These are phyloP conservation scores for Ophiostoma angusticollis DNA, from an alignment of 2,329 filamentous ascomycete species.

Conservation along the genomic window DNA sequence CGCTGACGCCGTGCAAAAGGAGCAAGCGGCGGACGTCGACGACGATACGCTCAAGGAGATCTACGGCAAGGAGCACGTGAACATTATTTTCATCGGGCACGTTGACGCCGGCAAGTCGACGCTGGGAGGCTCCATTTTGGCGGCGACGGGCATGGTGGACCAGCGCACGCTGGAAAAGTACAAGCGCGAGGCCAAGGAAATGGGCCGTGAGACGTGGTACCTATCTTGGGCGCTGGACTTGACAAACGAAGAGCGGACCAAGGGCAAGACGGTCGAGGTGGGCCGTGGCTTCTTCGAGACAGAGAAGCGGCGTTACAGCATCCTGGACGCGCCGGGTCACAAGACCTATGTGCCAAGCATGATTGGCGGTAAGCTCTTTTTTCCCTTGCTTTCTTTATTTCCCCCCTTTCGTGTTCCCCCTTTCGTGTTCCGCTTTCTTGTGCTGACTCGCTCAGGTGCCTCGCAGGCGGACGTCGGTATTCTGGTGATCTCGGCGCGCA, in stretches of 20 bases:
- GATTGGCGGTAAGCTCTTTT: conserved; percentile 84
- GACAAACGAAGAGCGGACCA: conserved; percentile 88
- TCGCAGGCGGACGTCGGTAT: conserved; percentile 91
- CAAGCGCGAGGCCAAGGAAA: conserved; percentile 89
- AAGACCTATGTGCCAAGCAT: conserved; percentile 98
- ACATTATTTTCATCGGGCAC: conserved; percentile 92
- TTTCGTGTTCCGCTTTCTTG: too few species aligned
- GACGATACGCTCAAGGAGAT: conserved; percentile 76
- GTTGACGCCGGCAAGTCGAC: conserved; percentile 98
- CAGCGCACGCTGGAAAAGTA: conserved; percentile 97
- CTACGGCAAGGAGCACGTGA: conserved; percentile 85
- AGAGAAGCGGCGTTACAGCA: conserved; percentile 89
- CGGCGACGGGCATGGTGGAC: conserved; percentile 96
- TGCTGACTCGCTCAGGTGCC: too few species aligned
- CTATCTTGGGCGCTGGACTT: conserved; percentile 96
- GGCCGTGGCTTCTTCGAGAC: conserved; percentile 95
- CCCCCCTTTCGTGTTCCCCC: too few species aligned
- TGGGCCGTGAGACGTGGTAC: conserved; percentile 96
- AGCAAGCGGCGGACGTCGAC: conserved; percentile 63
- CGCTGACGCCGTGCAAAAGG: conserved; percentile 71
- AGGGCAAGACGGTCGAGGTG: conserved; percentile 97
- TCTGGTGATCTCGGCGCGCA: conserved; percentile 88
- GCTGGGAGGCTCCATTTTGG: conserved; percentile 83
- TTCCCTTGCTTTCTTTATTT: too few species aligned
- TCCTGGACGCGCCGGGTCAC: conserved; percentile 91